Conservation (phyloP, 1,284 basidiomycete species). For the Fomitopsis schrenkii region DNA sequence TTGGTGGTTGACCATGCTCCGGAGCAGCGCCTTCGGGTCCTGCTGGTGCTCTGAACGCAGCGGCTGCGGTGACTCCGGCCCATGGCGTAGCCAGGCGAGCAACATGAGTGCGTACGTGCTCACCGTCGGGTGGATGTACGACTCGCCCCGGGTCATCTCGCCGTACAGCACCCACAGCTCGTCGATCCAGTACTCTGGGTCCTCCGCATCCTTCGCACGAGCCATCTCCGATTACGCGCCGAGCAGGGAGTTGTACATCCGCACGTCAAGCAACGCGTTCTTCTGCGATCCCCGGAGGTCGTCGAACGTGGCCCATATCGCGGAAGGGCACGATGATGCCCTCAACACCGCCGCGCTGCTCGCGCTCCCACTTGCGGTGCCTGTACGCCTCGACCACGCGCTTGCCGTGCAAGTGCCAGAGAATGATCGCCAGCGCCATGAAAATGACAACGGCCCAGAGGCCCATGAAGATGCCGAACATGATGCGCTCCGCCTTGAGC, state of each 20-base stretch:
- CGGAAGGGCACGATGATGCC: slow-evolving; percentile 41
- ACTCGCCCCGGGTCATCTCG: slow-evolving; percentile 46
- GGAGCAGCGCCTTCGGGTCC: slow-evolving; percentile 39
- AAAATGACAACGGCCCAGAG: slow-evolving; percentile 77
- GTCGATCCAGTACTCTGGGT: slow-evolving; percentile 50
- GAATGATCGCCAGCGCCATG: slow-evolving; percentile 61
- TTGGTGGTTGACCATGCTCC: slow-evolving; percentile 42
- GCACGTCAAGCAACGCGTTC: slow-evolving; percentile 33
- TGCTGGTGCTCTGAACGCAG: not conserved
- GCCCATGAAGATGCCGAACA: slow-evolving; percentile 79
- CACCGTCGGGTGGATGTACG: slow-evolving; percentile 47
- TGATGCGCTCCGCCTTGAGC: slow-evolving; percentile 75
- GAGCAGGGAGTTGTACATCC: slow-evolving; percentile 53
- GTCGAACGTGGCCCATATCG: slow-evolving; percentile 38
- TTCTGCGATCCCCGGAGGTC: slow-evolving; percentile 38
- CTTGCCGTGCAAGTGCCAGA: slow-evolving; percentile 57
- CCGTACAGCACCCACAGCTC: slow-evolving; percentile 56
- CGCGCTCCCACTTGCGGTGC: slow-evolving; percentile 45
- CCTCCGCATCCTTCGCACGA: slow-evolving; percentile 35
- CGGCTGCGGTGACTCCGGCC: slow-evolving; percentile 29
- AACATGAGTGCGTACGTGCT: slow-evolving; percentile 69
- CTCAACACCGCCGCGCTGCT: slow-evolving; percentile 46
- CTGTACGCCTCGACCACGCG: slow-evolving; percentile 41
- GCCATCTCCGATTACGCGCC: slow-evolving; percentile 63
- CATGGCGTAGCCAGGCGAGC: slow-evolving; percentile 45